Base-by-base conservation (phyloP, 768 basidiomycete genomes). In the Vishniacozyma victoriae region DNA sequence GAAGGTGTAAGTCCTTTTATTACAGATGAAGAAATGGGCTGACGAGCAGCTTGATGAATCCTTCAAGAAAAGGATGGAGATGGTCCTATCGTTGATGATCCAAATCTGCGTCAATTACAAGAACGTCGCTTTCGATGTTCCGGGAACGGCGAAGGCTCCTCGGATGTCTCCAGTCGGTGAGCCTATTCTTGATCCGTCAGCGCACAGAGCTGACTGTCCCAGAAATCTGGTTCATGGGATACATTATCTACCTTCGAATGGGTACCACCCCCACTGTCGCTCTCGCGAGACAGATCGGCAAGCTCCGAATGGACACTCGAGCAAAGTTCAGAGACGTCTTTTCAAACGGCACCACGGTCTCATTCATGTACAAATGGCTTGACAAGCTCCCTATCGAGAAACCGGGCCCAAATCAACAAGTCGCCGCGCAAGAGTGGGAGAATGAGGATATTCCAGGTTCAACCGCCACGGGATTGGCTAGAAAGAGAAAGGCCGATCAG, bases 161-260 rank as follows among this genome's bases (percentile, higher is more conserved):
- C 84, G 87, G 61, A 85, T 89, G 64, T 80, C 87, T 25, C 88
- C 85, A 68, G 81, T 87, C 35, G 85, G 87, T 87, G 61, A 52
- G 77, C 71, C 11, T 29, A n/a, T 13, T 6, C 22, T 15, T 51
- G 20, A 23, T 29, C 35, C 19, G 14, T 46, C 1, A 19, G 18
- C 12, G 41, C 16, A 19, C 12, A 41, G 11, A 11, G 18, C 9
- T 25, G 18, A 41, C 41, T 14, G 6, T 16, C 19, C 0, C 46
- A 88, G 87, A 85, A 48, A 80, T 87, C 18, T 67, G 86, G 12
- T 74, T 87, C 12, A 84, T 74, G 57, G 70, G 80, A 3, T 72
- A 86, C 46, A 75, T 65, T 29, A 60, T 65, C 48, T 65, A 51
- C 53, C 29, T 12, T 18, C 54, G 63, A 13, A 65, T 65, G 63